Evolutionary conservation across 805 yeast species (phyloP).

Genomic region (Cyberlindnera misumaiensis): DNA sequence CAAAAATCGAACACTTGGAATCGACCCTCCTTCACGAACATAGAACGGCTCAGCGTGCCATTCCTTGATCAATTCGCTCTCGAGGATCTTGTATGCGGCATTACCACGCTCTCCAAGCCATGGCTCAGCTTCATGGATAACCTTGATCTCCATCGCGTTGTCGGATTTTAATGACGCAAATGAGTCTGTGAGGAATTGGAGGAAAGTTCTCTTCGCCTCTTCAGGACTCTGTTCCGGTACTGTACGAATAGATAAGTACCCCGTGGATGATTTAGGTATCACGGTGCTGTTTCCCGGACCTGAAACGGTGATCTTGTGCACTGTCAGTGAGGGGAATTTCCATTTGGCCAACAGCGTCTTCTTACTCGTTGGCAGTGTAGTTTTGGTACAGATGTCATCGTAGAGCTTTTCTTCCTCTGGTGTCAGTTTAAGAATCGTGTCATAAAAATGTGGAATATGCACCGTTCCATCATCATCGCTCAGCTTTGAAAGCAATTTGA

Average conservation of each 20-base stretch:
- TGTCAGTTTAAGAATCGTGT: slow-evolving; percentile 53
- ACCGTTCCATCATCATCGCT: slow-evolving; percentile 50
- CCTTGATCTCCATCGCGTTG: slow-evolving; percentile 53
- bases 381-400: slow-evolving; percentile 42
- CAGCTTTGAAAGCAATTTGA: slow-evolving; percentile 62
- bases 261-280: slow-evolving; percentile 75
- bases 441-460: slow-evolving; percentile 62
- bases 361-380: slow-evolving; percentile 29
- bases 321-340: slow-evolving; percentile 84
- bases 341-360: slow-evolving; percentile 69
- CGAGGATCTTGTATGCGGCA: slow-evolving; percentile 61
- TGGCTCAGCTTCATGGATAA: slow-evolving; percentile 86
- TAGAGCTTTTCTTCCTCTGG: slow-evolving; percentile 55
- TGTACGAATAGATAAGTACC: slow-evolving; percentile 73
- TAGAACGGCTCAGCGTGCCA: slow-evolving; percentile 83
- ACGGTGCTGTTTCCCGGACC: slow-evolving; percentile 90
- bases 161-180: slow-evolving; percentile 49
- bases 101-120: slow-evolving; percentile 90
- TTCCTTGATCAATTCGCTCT: slow-evolving; percentile 51
- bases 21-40: slow-evolving; percentile 95
- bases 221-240: slow-evolving; percentile 82
- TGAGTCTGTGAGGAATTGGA: slow-evolving; percentile 35
- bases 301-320: slow-evolving; percentile 77
- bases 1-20: slow-evolving; percentile 80
- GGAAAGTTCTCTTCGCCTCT: slow-evolving; percentile 45